phyloP scores from a whole-genome alignment of 257 asterid genomes.

The Nicotiana benthamiana region DNA sequence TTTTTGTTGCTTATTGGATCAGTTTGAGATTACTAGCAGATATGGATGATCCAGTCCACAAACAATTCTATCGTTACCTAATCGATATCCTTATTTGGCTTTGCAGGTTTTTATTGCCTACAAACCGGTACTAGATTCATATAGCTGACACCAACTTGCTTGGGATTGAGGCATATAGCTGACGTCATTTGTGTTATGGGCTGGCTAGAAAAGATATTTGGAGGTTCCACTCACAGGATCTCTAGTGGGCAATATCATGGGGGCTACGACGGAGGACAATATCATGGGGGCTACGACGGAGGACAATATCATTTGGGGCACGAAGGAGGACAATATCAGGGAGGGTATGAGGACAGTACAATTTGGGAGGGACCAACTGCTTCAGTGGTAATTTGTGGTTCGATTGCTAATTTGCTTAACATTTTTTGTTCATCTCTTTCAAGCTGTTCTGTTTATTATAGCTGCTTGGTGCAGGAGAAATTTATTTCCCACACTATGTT shows the following conservation, averaged over 20 bases:
- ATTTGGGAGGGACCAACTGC: constrained; percentile 56
- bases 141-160: neutral
- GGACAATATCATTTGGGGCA: constrained; percentile 29
- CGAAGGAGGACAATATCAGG: constrained; percentile 61
- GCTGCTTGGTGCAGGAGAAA: neutral
- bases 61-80: neutral
- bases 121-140: neutral
- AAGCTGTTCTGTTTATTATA: neutral
- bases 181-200: neutral
- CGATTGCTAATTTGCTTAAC: neutral
- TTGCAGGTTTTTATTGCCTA: neutral
- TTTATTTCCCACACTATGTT: neutral
- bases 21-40: neutral
- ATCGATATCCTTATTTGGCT: neutral
- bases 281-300: constrained; percentile 57
- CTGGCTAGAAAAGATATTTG: constrained; percentile 19
- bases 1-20: neutral
- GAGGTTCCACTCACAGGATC: constrained; percentile 89
- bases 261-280: constrained; percentile 42
- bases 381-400: constrained; percentile 38
- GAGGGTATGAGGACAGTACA: constrained; percentile 54
- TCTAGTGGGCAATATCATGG: constrained; percentile 57
- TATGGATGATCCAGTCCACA: neutral
- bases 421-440: neutral
- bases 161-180: neutral